A percentile compares a stretch with the other conserved stretches of the same genome.
These are phyloP conservation scores for Pyracantha coccinea DNA, from an alignment of 331 rosid species.

Conservation along the genomic window DNA sequence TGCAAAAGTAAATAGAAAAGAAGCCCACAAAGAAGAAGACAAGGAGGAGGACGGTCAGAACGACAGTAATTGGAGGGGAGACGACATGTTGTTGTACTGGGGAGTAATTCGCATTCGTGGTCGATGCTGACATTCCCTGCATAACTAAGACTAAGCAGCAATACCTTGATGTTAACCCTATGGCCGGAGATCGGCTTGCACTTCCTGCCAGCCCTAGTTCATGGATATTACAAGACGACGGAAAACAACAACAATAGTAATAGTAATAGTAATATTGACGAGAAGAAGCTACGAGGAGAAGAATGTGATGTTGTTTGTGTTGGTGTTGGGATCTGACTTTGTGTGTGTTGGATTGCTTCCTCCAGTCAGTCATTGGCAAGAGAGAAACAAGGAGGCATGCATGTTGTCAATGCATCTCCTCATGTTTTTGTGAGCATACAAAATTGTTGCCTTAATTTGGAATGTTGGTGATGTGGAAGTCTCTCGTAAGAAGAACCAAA, in stretches of 20 bases:
- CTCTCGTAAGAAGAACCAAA: conserved; percentile 8
- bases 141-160: neutral
- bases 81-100: neutral
- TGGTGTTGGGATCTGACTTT: neutral
- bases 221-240: conserved; percentile 4
- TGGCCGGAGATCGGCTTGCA: conserved; percentile 23
- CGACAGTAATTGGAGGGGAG: conserved; percentile 37
- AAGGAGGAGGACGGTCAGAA: conserved; percentile 40
- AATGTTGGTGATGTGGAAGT: conserved; percentile 5
- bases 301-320: neutral
- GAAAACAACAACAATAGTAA: neutral
- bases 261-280: neutral
- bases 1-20: conserved; percentile 48
- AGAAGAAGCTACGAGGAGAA: neutral
- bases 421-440: neutral
- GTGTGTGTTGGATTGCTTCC: neutral
- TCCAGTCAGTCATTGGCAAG: conserved; percentile 9
- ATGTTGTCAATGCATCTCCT: conserved; percentile 3
- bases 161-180: neutral
- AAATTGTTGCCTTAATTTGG: conserved; percentile 19
- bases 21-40: conserved; percentile 49
- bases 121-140: conserved; percentile 22
- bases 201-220: conserved; percentile 28
- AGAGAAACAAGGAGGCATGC: conserved; percentile 27
- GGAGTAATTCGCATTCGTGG: neutral